Base-by-base conservation (phyloP, 352 stramenopile genomes). In the Elongisporangium senticosum region DNA sequence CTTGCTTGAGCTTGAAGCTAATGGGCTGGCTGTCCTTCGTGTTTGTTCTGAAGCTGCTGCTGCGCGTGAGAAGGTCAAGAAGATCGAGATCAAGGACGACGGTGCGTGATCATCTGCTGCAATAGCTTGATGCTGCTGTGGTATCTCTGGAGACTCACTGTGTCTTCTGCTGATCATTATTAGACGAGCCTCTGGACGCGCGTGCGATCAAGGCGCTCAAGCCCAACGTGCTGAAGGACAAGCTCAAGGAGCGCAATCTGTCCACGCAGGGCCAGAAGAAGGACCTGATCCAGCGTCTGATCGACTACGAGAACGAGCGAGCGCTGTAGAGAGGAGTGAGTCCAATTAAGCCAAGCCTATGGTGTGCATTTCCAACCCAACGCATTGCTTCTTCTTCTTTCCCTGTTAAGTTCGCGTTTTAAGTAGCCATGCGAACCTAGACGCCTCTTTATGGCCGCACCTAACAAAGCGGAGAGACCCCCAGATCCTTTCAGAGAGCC, bases 221-320 rank as follows among this genome's bases (percentile, higher is more conserved):
- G 72, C 87, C 87, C 28, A 86, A 85, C 39, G 58, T 93, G 54
- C 72, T 96, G 49, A 96, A 96, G 77, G 86, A 96, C 58, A 88
- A 95, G 68, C 71, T 96, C 4, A 96, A 96, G 62, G 79, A 93
- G 63, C 80, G 84, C 40, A 58, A 76, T 11, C 61, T 96, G 57
- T 95, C 87, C 22, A 95, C 67, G 49, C 87, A 96, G 63, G 87
- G 87, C 54, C 82, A 96, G 67, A 95, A 95, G 74, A 94, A 93
- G 65, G 86, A 94, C 10, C 79, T 96, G 11, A 81, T 94, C 65
- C 81, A 93, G 75, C 83, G 87, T 43, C 79, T 96, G 54, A 90
- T 94, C 57, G 86, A 94, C 69, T 92, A 90, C 60, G 83, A 93
- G 60, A 86, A 95, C 65, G 83, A 95, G 64, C 83, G 80, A 43